Evolutionary conservation across 2,329 filamentous ascomycete genomes (phyloP).

Genomic region (Paecilomyces variotii): DNA sequence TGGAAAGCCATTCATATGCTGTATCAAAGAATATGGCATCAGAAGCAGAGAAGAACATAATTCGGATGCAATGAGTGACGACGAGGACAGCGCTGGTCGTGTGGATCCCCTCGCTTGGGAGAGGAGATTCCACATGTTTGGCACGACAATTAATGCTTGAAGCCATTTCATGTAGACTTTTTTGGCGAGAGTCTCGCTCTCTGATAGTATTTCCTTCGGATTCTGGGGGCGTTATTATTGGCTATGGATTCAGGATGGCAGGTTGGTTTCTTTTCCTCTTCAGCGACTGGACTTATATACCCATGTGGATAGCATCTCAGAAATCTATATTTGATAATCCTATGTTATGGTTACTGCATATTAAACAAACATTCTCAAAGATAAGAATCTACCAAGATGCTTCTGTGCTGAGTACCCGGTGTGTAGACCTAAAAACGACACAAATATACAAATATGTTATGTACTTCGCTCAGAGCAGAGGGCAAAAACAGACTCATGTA

Average conservation of each 20-base stretch:
- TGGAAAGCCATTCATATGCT: constrained; percentile 60
- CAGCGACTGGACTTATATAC: not conserved
- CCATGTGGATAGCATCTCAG: not conserved
- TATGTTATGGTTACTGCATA: not conserved
- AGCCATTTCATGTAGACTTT: constrained; percentile 1
- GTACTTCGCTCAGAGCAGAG: not conserved
- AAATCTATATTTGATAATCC: not conserved
- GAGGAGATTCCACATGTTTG: constrained; percentile 57
- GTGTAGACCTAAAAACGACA: not conserved
- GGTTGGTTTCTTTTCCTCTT: not conserved
- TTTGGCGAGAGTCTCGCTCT: not conserved
- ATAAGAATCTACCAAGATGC: not conserved
- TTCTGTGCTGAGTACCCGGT: not conserved
- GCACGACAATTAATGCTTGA: constrained; percentile 47
- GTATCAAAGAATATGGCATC: constrained; percentile 63
- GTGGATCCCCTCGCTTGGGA: constrained; percentile 47
- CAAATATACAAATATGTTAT: not conserved
- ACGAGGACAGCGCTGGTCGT: constrained; percentile 34
- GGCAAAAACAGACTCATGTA: not conserved
- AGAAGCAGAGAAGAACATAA: constrained; percentile 17
- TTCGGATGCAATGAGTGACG: constrained; percentile 23
- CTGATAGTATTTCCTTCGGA: not conserved
- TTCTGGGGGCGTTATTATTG: not conserved
- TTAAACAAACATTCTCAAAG: not conserved
- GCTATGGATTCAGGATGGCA: not conserved